Evolutionary conservation across 371 early-diverging fungal genomes (phyloP).

Genomic region (Chytridiales sp.): DNA sequence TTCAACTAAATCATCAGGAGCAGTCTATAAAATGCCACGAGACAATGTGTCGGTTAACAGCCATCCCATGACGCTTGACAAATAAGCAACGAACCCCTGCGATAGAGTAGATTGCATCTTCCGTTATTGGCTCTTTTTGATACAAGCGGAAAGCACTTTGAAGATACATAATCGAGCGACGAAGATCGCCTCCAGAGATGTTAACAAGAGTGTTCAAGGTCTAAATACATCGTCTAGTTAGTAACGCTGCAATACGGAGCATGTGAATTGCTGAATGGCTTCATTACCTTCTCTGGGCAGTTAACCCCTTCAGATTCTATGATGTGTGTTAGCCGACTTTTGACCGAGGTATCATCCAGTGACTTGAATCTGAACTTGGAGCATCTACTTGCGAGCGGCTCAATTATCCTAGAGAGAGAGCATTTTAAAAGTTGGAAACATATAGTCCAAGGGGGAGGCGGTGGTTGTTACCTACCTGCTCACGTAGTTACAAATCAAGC

Average conservation of each 20-base stretch:
- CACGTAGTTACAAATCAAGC: slow-evolving; percentile 98
- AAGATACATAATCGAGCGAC: slow-evolving; percentile 87
- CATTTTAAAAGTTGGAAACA: background rate
- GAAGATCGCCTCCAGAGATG: slow-evolving; percentile 86
- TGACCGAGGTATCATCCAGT: slow-evolving; percentile 56
- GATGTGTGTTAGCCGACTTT: slow-evolving; percentile 63
- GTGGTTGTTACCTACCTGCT: slow-evolving; percentile 53
- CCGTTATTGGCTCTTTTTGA: slow-evolving; percentile 54
- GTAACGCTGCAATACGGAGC: background rate
- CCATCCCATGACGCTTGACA: slow-evolving; percentile 1
- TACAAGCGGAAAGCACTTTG: slow-evolving; percentile 78
- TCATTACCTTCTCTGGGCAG: slow-evolving; percentile 25
- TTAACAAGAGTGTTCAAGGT: slow-evolving; percentile 72
- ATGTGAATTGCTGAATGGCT: background rate
- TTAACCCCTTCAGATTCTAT: slow-evolving; percentile 66
- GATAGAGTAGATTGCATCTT: slow-evolving; percentile 69
- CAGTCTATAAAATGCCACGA: slow-evolving; percentile 25
- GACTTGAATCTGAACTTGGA: slow-evolving; percentile 95
- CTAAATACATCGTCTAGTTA: slow-evolving; percentile 25
- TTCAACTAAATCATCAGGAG: slow-evolving; percentile 63
- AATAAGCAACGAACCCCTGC: slow-evolving; percentile 64
- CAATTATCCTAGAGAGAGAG: slow-evolving; percentile 71
- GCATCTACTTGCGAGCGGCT: slow-evolving; percentile 93
- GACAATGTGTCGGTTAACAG: background rate
- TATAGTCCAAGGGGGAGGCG: slow-evolving; percentile 1